A percentile compares a stretch with the other conserved stretches of the same genome.
Conservation (phyloP, 176 grass and related monocot genomes). For the Calamus simplicifolius region DNA sequence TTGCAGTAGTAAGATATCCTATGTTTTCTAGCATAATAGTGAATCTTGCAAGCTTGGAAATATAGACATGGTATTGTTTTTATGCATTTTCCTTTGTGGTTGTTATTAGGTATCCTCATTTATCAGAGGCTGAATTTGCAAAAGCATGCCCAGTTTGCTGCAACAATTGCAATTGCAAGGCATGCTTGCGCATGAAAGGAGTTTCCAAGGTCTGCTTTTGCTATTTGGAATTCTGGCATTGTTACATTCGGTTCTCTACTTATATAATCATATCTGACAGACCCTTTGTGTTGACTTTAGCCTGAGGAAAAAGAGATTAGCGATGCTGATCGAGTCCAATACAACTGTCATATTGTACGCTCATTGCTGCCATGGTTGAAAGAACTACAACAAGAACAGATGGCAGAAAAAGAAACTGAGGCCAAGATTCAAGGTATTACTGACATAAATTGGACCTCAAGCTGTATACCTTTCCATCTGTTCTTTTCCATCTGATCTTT, state of each 20-base stretch:
- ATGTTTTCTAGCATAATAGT: too few species aligned
- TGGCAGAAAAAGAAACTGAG: constrained; percentile 52
- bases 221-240: background rate
- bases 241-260: background rate
- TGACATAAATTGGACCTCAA: background rate
- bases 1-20: too few species aligned
- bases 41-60: too few species aligned
- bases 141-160: constrained; percentile 46
- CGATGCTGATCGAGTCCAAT: constrained; percentile 29
- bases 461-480: background rate
- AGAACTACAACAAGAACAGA: constrained; percentile 43
- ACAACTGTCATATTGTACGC: constrained; percentile 28
- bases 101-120: constrained; percentile 50
- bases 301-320: constrained; percentile 43
- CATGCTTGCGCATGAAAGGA: constrained; percentile 40
- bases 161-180: constrained; percentile 74
- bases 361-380: constrained; percentile 61
- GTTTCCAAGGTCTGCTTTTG: constrained; percentile 27
- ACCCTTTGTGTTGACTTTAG: constrained; percentile 20
- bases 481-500: background rate
- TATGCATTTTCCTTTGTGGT: constrained; percentile 5
- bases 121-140: constrained; percentile 44
- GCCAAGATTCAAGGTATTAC: constrained; percentile 55
- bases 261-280: background rate
- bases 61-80: background rate